phyloP scores from a whole-genome alignment of 495 filamentous ascomycete species.

The Annulohypoxylon stygium region DNA sequence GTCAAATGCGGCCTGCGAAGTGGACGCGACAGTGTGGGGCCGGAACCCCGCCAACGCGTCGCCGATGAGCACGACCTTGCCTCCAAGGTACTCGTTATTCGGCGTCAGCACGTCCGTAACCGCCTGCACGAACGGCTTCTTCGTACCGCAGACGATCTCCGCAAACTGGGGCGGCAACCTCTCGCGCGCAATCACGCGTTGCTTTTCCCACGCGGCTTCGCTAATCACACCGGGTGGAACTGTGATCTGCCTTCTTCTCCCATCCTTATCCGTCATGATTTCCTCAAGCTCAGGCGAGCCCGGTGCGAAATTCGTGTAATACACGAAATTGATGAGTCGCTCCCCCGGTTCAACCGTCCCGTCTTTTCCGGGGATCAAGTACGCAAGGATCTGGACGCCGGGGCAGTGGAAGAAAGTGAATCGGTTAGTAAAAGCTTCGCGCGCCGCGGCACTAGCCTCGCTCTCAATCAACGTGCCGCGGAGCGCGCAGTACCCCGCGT shows the following conservation, averaged over 20 bases:
- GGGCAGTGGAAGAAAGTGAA: conserved; percentile 63
- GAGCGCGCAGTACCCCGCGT: conserved; percentile 68
- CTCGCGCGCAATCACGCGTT: conserved; percentile 56
- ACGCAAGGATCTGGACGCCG: conserved; percentile 63
- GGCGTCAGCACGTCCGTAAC: conserved; percentile 67
- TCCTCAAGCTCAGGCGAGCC: conserved; percentile 60
- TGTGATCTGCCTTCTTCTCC: conserved; percentile 60
- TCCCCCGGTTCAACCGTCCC: conserved; percentile 61
- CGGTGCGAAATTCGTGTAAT: conserved; percentile 67
- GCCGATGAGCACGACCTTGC: conserved; percentile 66
- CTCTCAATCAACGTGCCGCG: conserved; percentile 65
- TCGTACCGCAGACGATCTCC: conserved; percentile 63
- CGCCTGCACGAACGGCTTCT: conserved; percentile 66
- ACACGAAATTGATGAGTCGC: conserved; percentile 69
- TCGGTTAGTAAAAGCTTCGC: conserved; percentile 39
- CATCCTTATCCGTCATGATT: conserved; percentile 67
- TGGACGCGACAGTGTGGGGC: conserved; percentile 67
- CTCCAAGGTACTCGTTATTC: conserved; percentile 59
- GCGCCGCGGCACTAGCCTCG: conserved; percentile 49
- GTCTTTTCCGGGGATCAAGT: conserved; percentile 66
- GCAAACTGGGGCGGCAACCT: conserved; percentile 66
- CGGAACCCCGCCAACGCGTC: conserved; percentile 70
- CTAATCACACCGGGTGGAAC: conserved; percentile 63
- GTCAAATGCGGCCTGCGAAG: conserved; percentile 65
- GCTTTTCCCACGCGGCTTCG: conserved; percentile 59